Base-by-base conservation (phyloP, 352 stramenopile species). In the Globisporangium orthogonon region DNA sequence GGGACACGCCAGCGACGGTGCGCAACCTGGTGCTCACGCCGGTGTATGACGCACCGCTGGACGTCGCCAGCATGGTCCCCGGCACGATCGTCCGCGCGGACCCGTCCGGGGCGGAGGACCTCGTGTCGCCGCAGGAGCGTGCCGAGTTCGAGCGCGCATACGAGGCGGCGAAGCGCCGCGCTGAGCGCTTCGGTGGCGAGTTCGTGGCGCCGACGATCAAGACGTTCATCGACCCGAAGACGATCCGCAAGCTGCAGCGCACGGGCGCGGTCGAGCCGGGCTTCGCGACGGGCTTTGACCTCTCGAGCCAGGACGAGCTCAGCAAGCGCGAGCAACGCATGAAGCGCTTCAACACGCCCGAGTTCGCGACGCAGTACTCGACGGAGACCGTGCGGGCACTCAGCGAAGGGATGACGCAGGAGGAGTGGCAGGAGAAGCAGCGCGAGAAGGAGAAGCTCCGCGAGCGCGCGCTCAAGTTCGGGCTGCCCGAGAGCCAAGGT, bases 171-270 rank as follows among this genome's bases (percentile, higher is more conserved):
- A 74, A 83, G 52, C 66, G 68, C n/a, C 80, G 84, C 28, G 71
- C 72, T 0, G 69, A 86, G 46, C 76, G 82, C 41, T 94, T 94
- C 63, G 75, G 75, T n/a, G 77, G 71, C 23, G 62, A 60, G 23
- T 90, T 88, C 52, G 60, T 71, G n/a, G 54, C 73, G 3, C 82
- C 82, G 0, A 68, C 84, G 49, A 66, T 90, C 23, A 89, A 88
- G 56, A 84, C 89, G 67, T 90, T 89, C 55, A 39, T 94, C 14
- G 82, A 94, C 56, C 78, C 84, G 5, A 84, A 87, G 60, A 77
- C 85, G 23, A 70, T 94, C 50, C 73, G 82, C 45, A 79, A 84
- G 35, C 63, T 92, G 40, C 84, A 94, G 58, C 82, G 84, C 35
- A 86, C 77, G 1, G 84, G 84, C 18, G 75, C 66, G 0, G 76